Evolutionary conservation across 495 filamentous ascomycete genomes (phyloP).

Genomic region (Haplographium delicatum): DNA sequence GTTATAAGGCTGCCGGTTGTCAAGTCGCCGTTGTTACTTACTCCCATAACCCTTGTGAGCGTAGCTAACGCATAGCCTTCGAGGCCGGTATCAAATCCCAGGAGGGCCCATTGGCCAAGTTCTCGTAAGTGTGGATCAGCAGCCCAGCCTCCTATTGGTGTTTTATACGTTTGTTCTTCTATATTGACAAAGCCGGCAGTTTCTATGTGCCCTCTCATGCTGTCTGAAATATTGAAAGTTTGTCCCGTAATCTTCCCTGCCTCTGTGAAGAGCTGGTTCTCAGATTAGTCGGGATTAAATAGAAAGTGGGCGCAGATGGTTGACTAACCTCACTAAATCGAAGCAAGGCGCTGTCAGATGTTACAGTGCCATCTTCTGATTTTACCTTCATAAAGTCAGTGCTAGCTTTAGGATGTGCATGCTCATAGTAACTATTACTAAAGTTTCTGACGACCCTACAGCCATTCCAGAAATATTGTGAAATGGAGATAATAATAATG

Average conservation of each 20-base stretch:
- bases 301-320: neutral
- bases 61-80: slow-evolving; percentile 27
- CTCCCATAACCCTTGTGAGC: slow-evolving; percentile 15
- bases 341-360: slow-evolving; percentile 1
- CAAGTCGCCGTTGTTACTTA: neutral
- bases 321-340: slow-evolving; percentile 9
- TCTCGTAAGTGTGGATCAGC: slow-evolving; percentile 38
- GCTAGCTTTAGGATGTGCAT: neutral
- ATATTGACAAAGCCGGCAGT: slow-evolving; percentile 33
- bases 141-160: slow-evolving; percentile 41
- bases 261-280: slow-evolving; percentile 30
- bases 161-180: slow-evolving; percentile 22
- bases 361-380: slow-evolving; percentile 17
- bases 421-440: too few species aligned
- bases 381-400: slow-evolving; percentile 10
- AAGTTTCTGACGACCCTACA: neutral
- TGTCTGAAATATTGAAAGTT: slow-evolving; percentile 28
- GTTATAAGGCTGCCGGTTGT: neutral
- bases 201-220: slow-evolving; percentile 27
- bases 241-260: slow-evolving; percentile 37
- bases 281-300: neutral
- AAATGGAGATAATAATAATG: neutral
- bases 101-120: slow-evolving; percentile 36
- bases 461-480: neutral
- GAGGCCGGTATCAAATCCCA: slow-evolving; percentile 39